phyloP scores from a whole-genome alignment of 73 alveolate species.

The Diophrys sp. region DNA sequence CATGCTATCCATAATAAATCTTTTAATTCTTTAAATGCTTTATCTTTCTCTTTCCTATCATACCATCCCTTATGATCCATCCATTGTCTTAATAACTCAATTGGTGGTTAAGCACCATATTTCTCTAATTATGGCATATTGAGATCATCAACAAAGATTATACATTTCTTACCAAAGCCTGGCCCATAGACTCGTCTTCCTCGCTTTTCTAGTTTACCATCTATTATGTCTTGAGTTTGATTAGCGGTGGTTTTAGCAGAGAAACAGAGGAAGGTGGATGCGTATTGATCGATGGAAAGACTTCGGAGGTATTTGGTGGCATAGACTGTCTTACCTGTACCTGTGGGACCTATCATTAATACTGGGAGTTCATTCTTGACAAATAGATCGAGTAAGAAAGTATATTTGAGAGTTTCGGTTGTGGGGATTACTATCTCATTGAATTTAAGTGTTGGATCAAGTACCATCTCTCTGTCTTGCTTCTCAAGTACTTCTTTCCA shows the following conservation, averaged over 20 bases:
- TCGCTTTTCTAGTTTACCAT: conserved; percentile 86
- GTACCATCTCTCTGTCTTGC: conserved; percentile 60
- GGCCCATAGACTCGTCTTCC: conserved; percentile 91
- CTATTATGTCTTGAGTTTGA: conserved; percentile 83
- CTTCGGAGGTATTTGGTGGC: conserved; percentile 65
- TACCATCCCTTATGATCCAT: conserved; percentile 69
- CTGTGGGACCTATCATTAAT: conserved; percentile 86
- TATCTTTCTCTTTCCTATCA: conserved; percentile 75
- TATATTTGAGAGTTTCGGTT: conserved; percentile 78
- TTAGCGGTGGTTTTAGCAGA: conserved; percentile 91
- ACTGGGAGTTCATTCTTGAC: conserved; percentile 68
- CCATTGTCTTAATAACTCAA: conserved; percentile 81
- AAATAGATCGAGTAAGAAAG: conserved; percentile 69
- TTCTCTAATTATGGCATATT: conserved; percentile 77
- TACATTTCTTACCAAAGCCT: conserved; percentile 77
- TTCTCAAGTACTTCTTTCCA: conserved; percentile 84
- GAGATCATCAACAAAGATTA: conserved; percentile 82
- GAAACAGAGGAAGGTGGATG: conserved; percentile 60
- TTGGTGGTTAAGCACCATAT: conserved; percentile 86
- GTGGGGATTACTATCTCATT: conserved; percentile 86
- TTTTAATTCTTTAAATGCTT: conserved; percentile 57
- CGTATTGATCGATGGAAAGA: conserved; percentile 44
- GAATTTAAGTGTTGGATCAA: conserved; percentile 66
- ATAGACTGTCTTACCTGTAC: conserved; percentile 83
- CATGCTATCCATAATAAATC: conserved; percentile 68